Base-by-base conservation (phyloP, 352 stramenopile genomes). In the Phytophthora pseudosyringae region DNA sequence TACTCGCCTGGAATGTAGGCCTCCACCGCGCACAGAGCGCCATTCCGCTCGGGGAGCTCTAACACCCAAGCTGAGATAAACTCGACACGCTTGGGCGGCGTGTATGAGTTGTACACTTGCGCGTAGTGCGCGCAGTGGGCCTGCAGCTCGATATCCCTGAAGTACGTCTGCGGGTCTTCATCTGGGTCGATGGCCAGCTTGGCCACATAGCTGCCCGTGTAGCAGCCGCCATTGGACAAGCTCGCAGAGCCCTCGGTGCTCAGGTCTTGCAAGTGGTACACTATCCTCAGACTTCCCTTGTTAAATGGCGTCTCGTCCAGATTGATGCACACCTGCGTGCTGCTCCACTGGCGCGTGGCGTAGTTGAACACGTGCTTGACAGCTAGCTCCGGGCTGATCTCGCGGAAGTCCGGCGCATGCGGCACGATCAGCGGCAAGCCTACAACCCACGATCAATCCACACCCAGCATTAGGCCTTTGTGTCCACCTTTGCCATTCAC, bases 151-250 rank as follows among this genome's bases (percentile, higher is more conserved):
- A 93, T 93, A 58, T 97, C 89, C 10, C 82, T 83, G 63, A 97
- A 97, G 53, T 97, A 97, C 52, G 88, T 95, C 56, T 94, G 82
- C 38, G 88, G 87, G 31, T 95, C 86, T 69, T 95, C 88, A 43
- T 95, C 81, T 9, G 86, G 87, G 47, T 97, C 86, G 46, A 97
- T 95, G 11, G 87, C 86, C 35, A 97, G 64, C 57, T 97, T 97
- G 31, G 87, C 87, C 7, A 97, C 88, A 57, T 92, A 93, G 44
- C 72, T 94, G n/a, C 64, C 71, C 1, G 69, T 64, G 53, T 70
- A 61, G 44, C 57, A 69, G 31, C 58, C 53, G n/a, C 55, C 60
- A 67, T 59, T 73, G 7, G 47, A 64, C 59, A 73, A 64, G 16
- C 48, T 67, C 32, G 48, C 18, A 11, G 54, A 48, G 53, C 55